Base-by-base conservation (phyloP, 73 alveolate genomes). In the Symbiodinium pilosum region DNA sequence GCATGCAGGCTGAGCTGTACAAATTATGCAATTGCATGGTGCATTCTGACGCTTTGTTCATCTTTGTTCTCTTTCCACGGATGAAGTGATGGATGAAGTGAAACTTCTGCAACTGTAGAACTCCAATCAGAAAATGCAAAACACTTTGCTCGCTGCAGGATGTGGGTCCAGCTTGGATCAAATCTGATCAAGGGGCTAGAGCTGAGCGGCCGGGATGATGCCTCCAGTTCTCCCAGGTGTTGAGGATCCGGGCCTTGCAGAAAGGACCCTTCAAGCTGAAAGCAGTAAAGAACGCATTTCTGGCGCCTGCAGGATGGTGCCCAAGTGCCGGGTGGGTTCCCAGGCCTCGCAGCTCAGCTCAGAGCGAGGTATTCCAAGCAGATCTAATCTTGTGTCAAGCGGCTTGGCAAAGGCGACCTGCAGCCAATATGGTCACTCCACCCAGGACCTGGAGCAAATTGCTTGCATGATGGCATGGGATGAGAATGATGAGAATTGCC, bases 151-250 rank as follows among this genome's bases (percentile, higher is more conserved):
- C 69, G 69, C 20, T 52, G 69, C 28, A 9, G 69, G n/a, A n/a
- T n/a, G n/a, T n/a, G n/a, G n/a, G n/a, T n/a, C n/a, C n/a, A n/a
- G n/a, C n/a, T 16, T 16, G 41, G 20, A 18, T 34, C 41, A 68
- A 16, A 26, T 39, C 34, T 68, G 83, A 30, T 11, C 85, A 71
- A 39, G 51, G 87, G 24, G 44, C 97, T 64, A 91, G 54, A 24
- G 97, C 97, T n/a, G 97, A 91, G 34, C 97, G 73, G 40, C 88
- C 97, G 14, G 97, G 97, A 14, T 69, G 73, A 24, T 24, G 43
- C 36, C 88, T 68, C 97, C 97, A 91, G 77, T 91, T 91, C 81
- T 91, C 97, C 77, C 73, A 9, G n/a, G 97, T 91, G 88, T 91
- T 91, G 47, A 91, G 52, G 77, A 91, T 91, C 24, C 97, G 88